Conservation (phyloP, 257 asterid genomes). For the Solanum habrochaites region DNA sequence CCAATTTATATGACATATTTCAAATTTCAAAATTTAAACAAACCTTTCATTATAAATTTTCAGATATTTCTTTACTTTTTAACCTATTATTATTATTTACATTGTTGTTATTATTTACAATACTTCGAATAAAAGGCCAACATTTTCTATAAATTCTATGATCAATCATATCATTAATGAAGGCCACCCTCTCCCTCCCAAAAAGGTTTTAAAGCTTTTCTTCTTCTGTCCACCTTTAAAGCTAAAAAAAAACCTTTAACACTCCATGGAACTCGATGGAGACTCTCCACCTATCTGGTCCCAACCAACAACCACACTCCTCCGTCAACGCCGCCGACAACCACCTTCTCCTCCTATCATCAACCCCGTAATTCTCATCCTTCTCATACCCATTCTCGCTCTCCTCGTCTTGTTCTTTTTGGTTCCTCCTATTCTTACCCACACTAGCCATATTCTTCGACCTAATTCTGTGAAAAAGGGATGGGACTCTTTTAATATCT, state of each 20-base stretch:
- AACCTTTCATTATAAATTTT: neutral
- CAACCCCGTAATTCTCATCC: conserved; percentile 45
- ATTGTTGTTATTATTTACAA: too few relatives aligned
- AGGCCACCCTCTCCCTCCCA: conserved; percentile 10
- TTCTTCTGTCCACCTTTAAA: conserved; percentile 12
- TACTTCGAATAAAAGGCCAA: neutral
- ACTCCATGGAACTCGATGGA: conserved; percentile 48
- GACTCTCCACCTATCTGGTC: conserved; percentile 62
- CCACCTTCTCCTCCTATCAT: conserved; percentile 32
- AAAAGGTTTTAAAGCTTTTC: conserved; percentile 14
- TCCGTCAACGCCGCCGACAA: conserved; percentile 43
- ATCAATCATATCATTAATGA: neutral
- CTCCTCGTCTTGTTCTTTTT: conserved; percentile 33
- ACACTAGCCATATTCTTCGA: conserved; percentile 36
- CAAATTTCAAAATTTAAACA: too few relatives aligned
- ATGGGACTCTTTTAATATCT: conserved; percentile 58
- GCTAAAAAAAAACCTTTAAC: conserved; percentile 1
- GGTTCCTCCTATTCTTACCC: conserved; percentile 49
- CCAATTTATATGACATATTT: too few relatives aligned
- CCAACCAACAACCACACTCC: conserved; percentile 26
- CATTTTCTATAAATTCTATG: neutral
- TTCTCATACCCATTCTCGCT: conserved; percentile 33
- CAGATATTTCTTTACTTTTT: neutral
- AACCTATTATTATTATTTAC: too few relatives aligned
- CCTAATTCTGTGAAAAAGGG: conserved; percentile 63